Evolutionary conservation across 2,329 filamentous ascomycete genomes (phyloP).

Genomic region (Cladosporium sp.): DNA sequence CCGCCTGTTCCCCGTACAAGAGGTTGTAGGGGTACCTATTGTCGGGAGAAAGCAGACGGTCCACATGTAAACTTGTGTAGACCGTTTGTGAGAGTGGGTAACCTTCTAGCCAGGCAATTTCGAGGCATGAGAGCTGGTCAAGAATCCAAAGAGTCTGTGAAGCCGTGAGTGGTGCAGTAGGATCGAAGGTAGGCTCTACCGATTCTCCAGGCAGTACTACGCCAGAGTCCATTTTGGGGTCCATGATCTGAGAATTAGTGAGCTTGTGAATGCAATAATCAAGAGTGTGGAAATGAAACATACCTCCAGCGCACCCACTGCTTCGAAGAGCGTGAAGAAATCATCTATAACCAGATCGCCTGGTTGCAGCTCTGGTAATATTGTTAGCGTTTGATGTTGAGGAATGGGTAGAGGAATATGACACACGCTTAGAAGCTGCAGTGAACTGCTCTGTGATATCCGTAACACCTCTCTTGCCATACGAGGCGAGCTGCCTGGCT

Average conservation of each 20-base stretch:
- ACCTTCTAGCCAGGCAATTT: slow-evolving; percentile 98
- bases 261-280: not conserved
- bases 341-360: slow-evolving; percentile 93
- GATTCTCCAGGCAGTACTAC: slow-evolving; percentile 74
- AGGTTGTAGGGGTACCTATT: slow-evolving; percentile 48
- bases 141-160: slow-evolving; percentile 89
- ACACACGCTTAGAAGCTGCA: slow-evolving; percentile 28
- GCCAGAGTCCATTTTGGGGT: slow-evolving; percentile 98
- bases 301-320: slow-evolving; percentile 80
- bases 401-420: not conserved
- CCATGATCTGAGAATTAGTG: slow-evolving; percentile 76
- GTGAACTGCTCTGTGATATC: slow-evolving; percentile 41
- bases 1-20: slow-evolving; percentile 48
- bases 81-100: slow-evolving; percentile 92
- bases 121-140: slow-evolving; percentile 85
- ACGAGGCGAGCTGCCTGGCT: slow-evolving; percentile 22
- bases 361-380: slow-evolving; percentile 56
- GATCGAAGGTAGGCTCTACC: slow-evolving; percentile 66
- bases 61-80: slow-evolving; percentile 89
- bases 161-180: slow-evolving; percentile 22
- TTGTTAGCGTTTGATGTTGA: not conserved
- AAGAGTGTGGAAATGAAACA: not conserved
- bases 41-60: slow-evolving; percentile 73
- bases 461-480: slow-evolving; percentile 19
- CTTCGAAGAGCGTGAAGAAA: slow-evolving; percentile 89